phyloP scores from a whole-genome alignment of 2,329 filamentous ascomycete genomes.

The Emericellopsis cladophorae region DNA sequence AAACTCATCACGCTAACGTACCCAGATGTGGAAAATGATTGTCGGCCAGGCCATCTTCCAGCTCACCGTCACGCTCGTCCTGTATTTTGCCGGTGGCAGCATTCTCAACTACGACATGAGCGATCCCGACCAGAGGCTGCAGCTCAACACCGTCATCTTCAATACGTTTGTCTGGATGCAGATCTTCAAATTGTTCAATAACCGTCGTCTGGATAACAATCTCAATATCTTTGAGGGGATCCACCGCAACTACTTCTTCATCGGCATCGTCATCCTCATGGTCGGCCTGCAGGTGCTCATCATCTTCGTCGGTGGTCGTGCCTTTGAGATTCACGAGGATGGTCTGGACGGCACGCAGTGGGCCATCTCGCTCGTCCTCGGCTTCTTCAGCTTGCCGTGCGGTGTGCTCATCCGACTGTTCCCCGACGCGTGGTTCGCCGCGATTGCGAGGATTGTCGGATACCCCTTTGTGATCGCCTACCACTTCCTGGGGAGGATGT shows the following conservation, averaged over 20 bases:
- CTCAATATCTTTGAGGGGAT: conserved; percentile 48
- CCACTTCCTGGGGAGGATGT: not conserved
- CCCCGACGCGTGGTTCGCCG: conserved; percentile 28
- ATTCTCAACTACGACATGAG: conserved; percentile 37
- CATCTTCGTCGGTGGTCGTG: conserved; percentile 41
- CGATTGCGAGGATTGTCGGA: not conserved
- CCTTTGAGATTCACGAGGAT: conserved; percentile 33
- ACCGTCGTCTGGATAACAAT: conserved; percentile 47
- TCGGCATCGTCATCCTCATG: conserved; percentile 43
- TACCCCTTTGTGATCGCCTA: not conserved
- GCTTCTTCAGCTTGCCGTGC: conserved; percentile 34
- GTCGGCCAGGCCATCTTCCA: conserved; percentile 49
- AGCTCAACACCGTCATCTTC: conserved; percentile 51
- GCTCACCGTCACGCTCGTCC: conserved; percentile 41
- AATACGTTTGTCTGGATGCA: conserved; percentile 64
- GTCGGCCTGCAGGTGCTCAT: conserved; percentile 44
- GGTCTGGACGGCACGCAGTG: conserved; percentile 32
- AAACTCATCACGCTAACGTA: no score
- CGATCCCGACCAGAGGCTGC: conserved; percentile 23
- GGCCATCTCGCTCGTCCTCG: conserved; percentile 38
- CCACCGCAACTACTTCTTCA: conserved; percentile 42
- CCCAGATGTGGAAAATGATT: conserved; percentile 53
- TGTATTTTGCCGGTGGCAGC: conserved; percentile 46
- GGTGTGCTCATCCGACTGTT: conserved; percentile 35
- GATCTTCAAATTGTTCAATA: conserved; percentile 59